These are phyloP conservation scores for Astraeus odoratus DNA, from an alignment of 768 basidiomycete genomes.

Conservation along the genomic window DNA sequence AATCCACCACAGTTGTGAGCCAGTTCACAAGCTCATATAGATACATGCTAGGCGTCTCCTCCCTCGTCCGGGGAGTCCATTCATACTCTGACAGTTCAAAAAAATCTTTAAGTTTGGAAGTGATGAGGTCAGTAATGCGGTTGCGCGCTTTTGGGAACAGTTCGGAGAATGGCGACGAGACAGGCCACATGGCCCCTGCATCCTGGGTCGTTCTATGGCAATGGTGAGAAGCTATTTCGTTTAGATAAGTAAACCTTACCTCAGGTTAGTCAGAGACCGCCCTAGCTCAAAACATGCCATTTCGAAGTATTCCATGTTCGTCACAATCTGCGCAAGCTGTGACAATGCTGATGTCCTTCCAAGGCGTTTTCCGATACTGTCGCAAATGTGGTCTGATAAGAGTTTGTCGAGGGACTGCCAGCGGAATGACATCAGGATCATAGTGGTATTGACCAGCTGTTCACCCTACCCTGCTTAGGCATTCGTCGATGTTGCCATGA, in stretches of 20 bases:
- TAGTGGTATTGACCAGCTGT: not conserved
- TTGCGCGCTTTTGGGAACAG: constrained; percentile 63
- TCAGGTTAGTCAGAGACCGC: constrained; percentile 72
- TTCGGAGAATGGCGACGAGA: constrained; percentile 55
- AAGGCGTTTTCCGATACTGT: constrained; percentile 69
- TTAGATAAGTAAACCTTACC: constrained; percentile 37
- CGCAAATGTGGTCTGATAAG: constrained; percentile 67
- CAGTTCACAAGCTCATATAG: constrained; percentile 93
- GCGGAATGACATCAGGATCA: not conserved
- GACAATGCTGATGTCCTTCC: constrained; percentile 71
- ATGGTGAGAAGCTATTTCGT: constrained; percentile 1
- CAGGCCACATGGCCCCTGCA: constrained; percentile 73
- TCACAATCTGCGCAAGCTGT: constrained; percentile 88
- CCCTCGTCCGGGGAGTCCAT: constrained; percentile 72
- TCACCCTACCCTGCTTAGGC: constrained; percentile 69
- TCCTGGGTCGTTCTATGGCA: constrained; percentile 66
- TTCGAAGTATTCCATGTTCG: constrained; percentile 90
- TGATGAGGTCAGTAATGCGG: constrained; percentile 77
- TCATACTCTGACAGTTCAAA: constrained; percentile 94
- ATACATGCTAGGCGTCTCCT: constrained; percentile 85
- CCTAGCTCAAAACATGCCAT: constrained; percentile 80
- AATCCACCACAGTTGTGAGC: constrained; percentile 94
- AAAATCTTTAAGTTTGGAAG: constrained; percentile 90
- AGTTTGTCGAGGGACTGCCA: constrained; percentile 79
- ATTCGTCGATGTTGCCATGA: constrained; percentile 85